phyloP scores from a whole-genome alignment of 352 stramenopile species.

The Globisporangium viniferum region DNA sequence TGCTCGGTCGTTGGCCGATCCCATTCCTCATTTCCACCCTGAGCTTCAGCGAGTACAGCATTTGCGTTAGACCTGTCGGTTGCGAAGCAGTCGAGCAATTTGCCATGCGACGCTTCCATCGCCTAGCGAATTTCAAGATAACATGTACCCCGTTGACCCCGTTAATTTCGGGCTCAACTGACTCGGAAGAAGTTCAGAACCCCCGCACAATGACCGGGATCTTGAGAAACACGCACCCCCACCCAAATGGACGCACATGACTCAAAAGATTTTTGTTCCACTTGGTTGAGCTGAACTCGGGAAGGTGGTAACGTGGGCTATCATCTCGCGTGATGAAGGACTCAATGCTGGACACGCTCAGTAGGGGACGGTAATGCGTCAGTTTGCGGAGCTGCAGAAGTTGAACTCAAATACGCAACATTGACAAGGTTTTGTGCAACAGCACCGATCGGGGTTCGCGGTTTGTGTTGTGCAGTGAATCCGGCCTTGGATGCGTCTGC shows the following conservation, averaged over 20 bases:
- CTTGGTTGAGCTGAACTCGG: too few species aligned
- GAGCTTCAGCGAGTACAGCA: background rate
- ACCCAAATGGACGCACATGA: too few species aligned
- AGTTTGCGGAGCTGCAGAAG: background rate
- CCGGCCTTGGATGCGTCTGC: background rate
- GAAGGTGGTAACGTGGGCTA: background rate
- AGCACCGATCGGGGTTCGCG: background rate
- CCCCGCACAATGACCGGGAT: too few species aligned
- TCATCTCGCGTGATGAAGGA: background rate
- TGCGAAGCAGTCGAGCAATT: background rate
- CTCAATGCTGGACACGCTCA: background rate
- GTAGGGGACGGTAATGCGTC: background rate
- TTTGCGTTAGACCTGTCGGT: background rate
- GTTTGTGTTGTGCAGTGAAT: background rate
- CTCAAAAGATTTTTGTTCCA: too few species aligned
- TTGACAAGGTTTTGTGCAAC: background rate
- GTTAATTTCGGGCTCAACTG: too few species aligned
- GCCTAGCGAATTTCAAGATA: background rate
- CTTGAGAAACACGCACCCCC: too few species aligned
- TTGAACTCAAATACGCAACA: background rate
- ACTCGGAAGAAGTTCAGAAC: too few species aligned
- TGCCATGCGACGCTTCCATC: background rate
- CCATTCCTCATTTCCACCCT: background rate
- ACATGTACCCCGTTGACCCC: too few species aligned
- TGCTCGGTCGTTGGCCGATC: background rate